Evolutionary conservation across 2,329 filamentous ascomycete genomes (phyloP).

Genomic region (Celoporthe dispersa): DNA sequence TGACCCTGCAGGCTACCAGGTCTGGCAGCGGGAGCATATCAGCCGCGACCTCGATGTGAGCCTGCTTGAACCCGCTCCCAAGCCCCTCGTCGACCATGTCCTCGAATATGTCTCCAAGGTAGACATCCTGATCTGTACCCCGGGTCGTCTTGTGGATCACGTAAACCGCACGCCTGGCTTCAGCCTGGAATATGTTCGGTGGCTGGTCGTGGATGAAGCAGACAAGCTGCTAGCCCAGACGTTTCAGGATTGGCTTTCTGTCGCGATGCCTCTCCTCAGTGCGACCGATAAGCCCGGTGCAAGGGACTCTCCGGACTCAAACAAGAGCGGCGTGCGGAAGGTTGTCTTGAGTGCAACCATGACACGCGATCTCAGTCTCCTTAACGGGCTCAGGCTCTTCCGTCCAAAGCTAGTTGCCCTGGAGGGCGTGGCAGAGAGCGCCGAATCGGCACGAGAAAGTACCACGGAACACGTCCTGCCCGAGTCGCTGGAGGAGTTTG

Average conservation of each 20-base stretch:
- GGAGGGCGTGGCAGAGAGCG: constrained; percentile 53
- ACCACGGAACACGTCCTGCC: constrained; percentile 62
- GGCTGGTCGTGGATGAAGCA: constrained; percentile 92
- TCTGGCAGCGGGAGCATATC: constrained; percentile 39
- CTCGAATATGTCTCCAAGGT: constrained; percentile 71
- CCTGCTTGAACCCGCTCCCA: constrained; percentile 41
- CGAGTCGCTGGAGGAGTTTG: constrained; percentile 63
- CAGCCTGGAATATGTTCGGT: constrained; percentile 75
- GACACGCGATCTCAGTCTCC: constrained; percentile 81
- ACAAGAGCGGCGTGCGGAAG: constrained; percentile 68
- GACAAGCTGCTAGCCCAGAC: constrained; percentile 90
- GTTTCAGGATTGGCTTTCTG: constrained; percentile 86
- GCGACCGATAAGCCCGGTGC: constrained; percentile 48
- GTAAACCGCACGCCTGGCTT: constrained; percentile 84
- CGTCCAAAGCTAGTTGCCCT: constrained; percentile 79
- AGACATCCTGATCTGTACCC: constrained; percentile 89
- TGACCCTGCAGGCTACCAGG: constrained; percentile 63
- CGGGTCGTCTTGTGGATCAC: constrained; percentile 90
- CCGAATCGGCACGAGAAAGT: constrained; percentile 44
- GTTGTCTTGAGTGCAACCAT: constrained; percentile 90
- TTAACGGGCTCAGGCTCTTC: constrained; percentile 73
- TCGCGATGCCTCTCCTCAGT: constrained; percentile 68
- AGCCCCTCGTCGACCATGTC: constrained; percentile 63
- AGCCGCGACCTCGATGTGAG: constrained; percentile 48
- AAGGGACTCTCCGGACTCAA: constrained; percentile 58